Evolutionary conservation across 495 filamentous ascomycete species (phyloP), one percentile per base, ranked within the genome.

Genomic region (Recurvomyces mirabilis): DNA sequence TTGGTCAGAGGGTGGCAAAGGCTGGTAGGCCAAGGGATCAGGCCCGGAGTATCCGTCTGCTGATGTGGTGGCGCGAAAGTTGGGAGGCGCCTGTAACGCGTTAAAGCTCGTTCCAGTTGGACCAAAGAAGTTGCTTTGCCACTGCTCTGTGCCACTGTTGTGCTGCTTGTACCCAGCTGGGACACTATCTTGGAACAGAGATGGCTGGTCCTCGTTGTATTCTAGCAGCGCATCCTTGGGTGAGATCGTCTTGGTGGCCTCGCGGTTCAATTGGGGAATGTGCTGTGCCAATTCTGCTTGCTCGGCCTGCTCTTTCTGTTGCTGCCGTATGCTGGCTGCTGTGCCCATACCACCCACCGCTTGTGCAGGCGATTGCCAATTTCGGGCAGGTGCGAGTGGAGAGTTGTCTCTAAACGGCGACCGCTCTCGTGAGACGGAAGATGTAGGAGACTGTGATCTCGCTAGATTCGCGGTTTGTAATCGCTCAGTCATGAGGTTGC

Each of bases 201-300:
- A 76, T 51, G 81, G 72, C 44, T 73, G 72, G 12, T 82, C 77
- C 32, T 87, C 82, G 43, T 80, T 71, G 60, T 86, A 94, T 20
- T 94, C 89, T 46, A 93, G 67, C 47, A 89, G 60, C 4, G 87
- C 86, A 56, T 96, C 91, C 68, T 95, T 93, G 23, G 91, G 91
- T 12, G 91, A 98, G 40, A 98, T 95, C 4, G 93, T 95, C 59
- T 84, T 84, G 0, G 84, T 78, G 11, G 77, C 77, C 47, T 67
- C 54, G 17, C 69, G 57, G 39, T 75, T 73, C 40, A 71, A 68
- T 43, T 65, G 67, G 21, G 54, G 44, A 23, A 21, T 26, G 37
- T 56, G 43, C 24, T 49, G 48, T 43, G 50, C 56, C 26, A 75
- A 47, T 38, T 68, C 71, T 38, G 58, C 60, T 3, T 72, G 72